Conservation (phyloP, 306 rosid species). For the Betula pendula region DNA sequence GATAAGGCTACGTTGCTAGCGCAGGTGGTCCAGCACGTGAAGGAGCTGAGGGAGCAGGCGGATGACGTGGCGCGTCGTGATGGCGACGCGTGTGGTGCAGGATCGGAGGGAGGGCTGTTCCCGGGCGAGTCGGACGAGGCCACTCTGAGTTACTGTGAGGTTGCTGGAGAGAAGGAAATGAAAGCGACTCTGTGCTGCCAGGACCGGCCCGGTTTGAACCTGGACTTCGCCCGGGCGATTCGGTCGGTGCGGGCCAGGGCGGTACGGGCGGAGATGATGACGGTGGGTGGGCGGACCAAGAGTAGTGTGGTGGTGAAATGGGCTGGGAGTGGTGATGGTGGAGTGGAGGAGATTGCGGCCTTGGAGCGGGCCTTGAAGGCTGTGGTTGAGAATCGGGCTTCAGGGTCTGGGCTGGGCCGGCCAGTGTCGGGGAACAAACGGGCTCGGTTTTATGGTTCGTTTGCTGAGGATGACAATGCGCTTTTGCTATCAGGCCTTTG, state of each 20-base stretch:
- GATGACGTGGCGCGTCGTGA: conserved; percentile 44
- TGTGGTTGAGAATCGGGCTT: conserved; percentile 68
- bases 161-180: conserved; percentile 35
- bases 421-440: conserved; percentile 48
- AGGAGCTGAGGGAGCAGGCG: conserved; percentile 53
- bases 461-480: conserved; percentile 15
- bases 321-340: conserved; percentile 33
- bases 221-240: conserved; percentile 59
- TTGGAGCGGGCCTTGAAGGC: conserved; percentile 81
- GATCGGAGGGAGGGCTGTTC: conserved; percentile 45
- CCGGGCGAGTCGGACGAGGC: conserved; percentile 72
- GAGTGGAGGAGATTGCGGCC: conserved; percentile 39
- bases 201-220: conserved; percentile 71
- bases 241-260: conserved; percentile 51
- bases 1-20: conserved; percentile 87
- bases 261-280: conserved; percentile 78
- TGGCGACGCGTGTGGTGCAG: conserved; percentile 18
- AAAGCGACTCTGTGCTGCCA: conserved; percentile 78
- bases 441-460: conserved; percentile 39
- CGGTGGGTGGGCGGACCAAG: conserved; percentile 79
- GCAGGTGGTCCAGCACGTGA: conserved; percentile 77
- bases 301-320: conserved; percentile 59
- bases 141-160: conserved; percentile 51
- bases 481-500: conserved; percentile 4
- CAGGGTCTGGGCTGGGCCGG: conserved; percentile 38